Percentiles rank a stretch among this genome's conserved stretches.
phyloP scores from a whole-genome alignment of 2,329 filamentous ascomycete genomes.

The Pochonia chlamydosporia region DNA sequence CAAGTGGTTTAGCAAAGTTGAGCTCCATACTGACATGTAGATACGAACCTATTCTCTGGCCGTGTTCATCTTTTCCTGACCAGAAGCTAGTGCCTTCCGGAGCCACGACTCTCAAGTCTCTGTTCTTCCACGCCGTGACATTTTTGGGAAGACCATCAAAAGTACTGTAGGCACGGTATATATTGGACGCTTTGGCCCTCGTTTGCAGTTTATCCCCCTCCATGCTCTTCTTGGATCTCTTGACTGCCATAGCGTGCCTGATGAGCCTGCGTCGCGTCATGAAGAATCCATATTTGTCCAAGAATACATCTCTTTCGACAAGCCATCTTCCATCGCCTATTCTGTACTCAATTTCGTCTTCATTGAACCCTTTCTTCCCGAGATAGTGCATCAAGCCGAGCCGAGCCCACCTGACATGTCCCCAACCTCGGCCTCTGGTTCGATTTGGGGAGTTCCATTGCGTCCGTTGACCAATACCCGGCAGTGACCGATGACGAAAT shows the following conservation, averaged over 20 bases:
- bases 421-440: conserved; percentile 12
- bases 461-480: conserved; percentile 16
- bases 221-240: conserved; percentile 8
- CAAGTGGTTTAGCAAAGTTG: not conserved
- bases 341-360: conserved; percentile 17
- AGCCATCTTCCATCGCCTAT: conserved; percentile 18
- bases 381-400: conserved; percentile 18
- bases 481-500: conserved; percentile 17
- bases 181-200: conserved; percentile 17
- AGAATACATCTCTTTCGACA: conserved; percentile 15
- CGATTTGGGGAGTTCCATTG: conserved; percentile 17
- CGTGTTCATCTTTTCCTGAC: conserved; percentile 14
- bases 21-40: not conserved
- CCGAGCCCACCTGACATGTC: conserved; percentile 16
- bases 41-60: conserved; percentile 16
- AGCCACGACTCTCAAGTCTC: conserved; percentile 21
- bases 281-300: conserved; percentile 16
- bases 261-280: conserved; percentile 14
- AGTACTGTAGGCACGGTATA: conserved; percentile 22
- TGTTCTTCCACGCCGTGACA: conserved; percentile 16
- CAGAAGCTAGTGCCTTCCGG: conserved; percentile 21
- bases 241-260: not conserved
- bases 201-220: conserved; percentile 4
- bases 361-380: conserved; percentile 18
- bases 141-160: conserved; percentile 19